These are phyloP conservation scores for Phanerodontia chrysosporium DNA, from an alignment of 768 basidiomycete genomes.

Conservation along the genomic window DNA sequence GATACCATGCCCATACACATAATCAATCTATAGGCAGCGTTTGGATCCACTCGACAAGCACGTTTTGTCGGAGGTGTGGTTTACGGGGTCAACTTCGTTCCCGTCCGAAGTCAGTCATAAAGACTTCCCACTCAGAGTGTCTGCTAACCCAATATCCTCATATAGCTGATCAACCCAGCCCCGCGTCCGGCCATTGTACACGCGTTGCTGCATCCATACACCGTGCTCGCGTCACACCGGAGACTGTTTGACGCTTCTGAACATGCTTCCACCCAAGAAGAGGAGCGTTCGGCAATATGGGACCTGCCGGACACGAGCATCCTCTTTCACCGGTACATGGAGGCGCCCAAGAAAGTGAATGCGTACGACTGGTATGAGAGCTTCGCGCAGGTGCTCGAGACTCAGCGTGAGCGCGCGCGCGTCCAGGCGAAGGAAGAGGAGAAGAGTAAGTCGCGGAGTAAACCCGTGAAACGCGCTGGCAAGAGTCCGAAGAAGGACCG, in stretches of 20 bases:
- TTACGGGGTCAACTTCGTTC: conserved; percentile 59
- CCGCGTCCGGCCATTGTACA: conserved; percentile 56
- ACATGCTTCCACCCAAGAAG: conserved; percentile 8
- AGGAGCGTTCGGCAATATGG: conserved; percentile 33
- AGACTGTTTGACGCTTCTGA: conserved; percentile 2
- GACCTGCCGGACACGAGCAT: conserved; percentile 73
- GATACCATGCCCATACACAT: background rate
- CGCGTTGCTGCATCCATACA: conserved; percentile 56
- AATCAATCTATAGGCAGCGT: conserved; percentile 32
- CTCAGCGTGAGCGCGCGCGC: conserved; percentile 35
- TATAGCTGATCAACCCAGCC: conserved; percentile 67
- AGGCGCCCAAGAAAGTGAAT: conserved; percentile 80
- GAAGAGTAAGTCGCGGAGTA: background rate
- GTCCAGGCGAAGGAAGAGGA: background rate
- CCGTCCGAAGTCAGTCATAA: conserved; percentile 72
- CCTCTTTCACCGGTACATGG: conserved; percentile 70
- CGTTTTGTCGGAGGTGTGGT: conserved; percentile 70
- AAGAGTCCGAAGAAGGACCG: conserved; percentile 17
- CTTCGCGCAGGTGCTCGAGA: conserved; percentile 64
- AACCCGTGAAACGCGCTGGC: background rate
- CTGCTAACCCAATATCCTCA: background rate
- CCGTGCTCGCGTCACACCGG: conserved; percentile 31
- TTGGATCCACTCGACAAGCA: conserved; percentile 45
- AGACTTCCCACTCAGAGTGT: conserved; percentile 8
- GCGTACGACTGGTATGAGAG: conserved; percentile 87